phyloP scores from a whole-genome alignment of 495 filamentous ascomycete species.

The Rhypophila decipiens region DNA sequence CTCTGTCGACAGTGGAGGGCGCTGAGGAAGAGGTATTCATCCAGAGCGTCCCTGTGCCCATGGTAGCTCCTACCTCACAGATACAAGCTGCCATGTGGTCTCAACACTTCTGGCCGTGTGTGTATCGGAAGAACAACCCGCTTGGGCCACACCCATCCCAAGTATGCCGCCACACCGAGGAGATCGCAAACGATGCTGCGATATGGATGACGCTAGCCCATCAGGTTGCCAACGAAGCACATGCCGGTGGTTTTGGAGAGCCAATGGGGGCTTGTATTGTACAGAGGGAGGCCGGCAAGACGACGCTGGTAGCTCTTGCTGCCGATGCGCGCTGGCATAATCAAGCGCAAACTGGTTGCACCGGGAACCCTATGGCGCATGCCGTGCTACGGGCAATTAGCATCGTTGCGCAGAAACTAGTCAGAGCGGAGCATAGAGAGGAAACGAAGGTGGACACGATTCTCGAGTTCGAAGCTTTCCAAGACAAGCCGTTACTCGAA shows the following conservation, averaged over 20 bases:
- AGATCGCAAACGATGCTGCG: slow-evolving; percentile 49
- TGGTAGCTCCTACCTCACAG: slow-evolving; percentile 65
- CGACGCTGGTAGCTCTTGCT: slow-evolving; percentile 60
- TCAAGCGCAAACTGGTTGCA: slow-evolving; percentile 32
- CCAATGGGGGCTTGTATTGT: slow-evolving; percentile 78
- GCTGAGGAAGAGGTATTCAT: slow-evolving; percentile 44
- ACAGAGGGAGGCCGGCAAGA: slow-evolving; percentile 42
- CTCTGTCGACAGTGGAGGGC: slow-evolving; percentile 27
- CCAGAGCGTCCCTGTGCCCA: slow-evolving; percentile 57
- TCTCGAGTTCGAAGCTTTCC: slow-evolving; percentile 41
- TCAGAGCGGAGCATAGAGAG: slow-evolving; percentile 33
- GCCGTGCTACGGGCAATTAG: slow-evolving; percentile 80
- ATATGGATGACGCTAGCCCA: slow-evolving; percentile 66
- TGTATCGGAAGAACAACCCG: slow-evolving; percentile 78
- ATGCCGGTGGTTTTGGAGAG: slow-evolving; percentile 54
- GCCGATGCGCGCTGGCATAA: slow-evolving; percentile 69
- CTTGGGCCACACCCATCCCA: slow-evolving; percentile 65
- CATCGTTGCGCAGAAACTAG: slow-evolving; percentile 71
- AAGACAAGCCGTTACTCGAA: slow-evolving; percentile 35
- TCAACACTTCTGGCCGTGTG: slow-evolving; percentile 74
- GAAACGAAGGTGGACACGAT: slow-evolving; percentile 15
- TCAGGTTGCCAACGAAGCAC: slow-evolving; percentile 51
- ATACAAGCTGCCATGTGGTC: slow-evolving; percentile 73
- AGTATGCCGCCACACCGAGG: slow-evolving; percentile 47
- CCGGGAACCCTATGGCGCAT: slow-evolving; percentile 73